A percentile compares a stretch with the other conserved stretches of the same genome.
Conservation (phyloP, 495 filamentous ascomycete species). For the Xylaria venustula region DNA sequence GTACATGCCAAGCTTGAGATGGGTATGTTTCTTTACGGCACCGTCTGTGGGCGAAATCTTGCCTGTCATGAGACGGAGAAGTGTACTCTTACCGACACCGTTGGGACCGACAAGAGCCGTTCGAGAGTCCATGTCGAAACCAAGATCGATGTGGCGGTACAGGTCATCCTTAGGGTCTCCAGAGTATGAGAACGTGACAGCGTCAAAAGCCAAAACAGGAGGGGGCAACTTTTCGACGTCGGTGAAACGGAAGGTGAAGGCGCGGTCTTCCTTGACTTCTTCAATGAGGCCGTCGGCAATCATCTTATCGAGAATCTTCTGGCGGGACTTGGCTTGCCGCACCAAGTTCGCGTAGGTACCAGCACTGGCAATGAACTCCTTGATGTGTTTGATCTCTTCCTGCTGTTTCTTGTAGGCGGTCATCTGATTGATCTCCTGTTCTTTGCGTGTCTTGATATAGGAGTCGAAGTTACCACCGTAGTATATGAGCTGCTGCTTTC, state of each 20-base stretch:
- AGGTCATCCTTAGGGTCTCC: conserved; percentile 86
- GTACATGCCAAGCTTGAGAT: conserved; percentile 98
- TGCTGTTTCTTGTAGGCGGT: conserved; percentile 99
- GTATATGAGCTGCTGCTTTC: conserved; percentile 85
- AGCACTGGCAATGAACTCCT: conserved; percentile 99
- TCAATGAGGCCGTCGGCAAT: conserved; percentile 98
- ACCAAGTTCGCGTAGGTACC: conserved; percentile 99
- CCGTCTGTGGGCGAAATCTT: conserved; percentile 84
- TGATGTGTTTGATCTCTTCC: conserved; percentile 98
- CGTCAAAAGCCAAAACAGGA: conserved; percentile 92
- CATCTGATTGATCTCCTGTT: conserved; percentile 97
- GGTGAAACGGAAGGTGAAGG: conserved; percentile 98
- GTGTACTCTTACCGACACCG: conserved; percentile 99
- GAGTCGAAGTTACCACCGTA: conserved; percentile 99
- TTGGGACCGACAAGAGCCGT: conserved; percentile 97
- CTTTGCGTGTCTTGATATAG: conserved; percentile 89
- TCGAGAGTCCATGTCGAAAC: conserved; percentile 99
- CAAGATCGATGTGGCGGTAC: conserved; percentile 93
- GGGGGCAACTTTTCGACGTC: conserved; percentile 98
- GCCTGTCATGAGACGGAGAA: conserved; percentile 96
- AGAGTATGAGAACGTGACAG: conserved; percentile 97
- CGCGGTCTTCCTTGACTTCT: conserved; percentile 76
- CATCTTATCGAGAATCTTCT: conserved; percentile 99
- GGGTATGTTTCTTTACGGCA: conserved; percentile 84
- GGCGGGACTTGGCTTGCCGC: conserved; percentile 94